Base-by-base conservation (phyloP, 257 asterid species). In the Pogostemon cablin region DNA sequence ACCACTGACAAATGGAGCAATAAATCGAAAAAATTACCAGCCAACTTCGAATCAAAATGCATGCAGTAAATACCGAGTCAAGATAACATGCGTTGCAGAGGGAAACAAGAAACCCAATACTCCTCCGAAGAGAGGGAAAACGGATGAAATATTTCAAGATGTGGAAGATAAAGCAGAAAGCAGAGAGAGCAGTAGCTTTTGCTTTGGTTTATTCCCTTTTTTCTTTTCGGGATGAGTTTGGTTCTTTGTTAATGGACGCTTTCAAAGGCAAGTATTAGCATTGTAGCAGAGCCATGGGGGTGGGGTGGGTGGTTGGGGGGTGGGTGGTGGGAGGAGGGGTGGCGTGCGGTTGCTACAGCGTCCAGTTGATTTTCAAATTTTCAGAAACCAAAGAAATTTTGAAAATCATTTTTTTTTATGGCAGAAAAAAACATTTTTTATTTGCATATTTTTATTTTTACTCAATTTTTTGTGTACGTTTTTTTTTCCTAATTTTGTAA, bases 161-260 rank as follows among this genome's bases (percentile, higher is more conserved):
- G 42, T 63, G 57, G 67, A 54, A 37, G 37, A 76, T 80, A 72
- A 65, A 78, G 75, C 62, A 76, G 74, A 78, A 72, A 77, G 83
- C 84, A 79, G 81, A 80, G 79, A 81, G 77, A 82, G 73, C 78
- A 73, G 83, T 81, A 67, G 83, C 87, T 79, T 81, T 78, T 60
- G 80, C 86, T 77, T 79, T 80, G 72, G 41, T 42, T 50, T 25
- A 54, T 67, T 72, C 55, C 73, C 75, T 64, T 64, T 72, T 65
- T 70, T 81, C 71, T 72, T 49, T 59, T 69, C 11, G 47, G 17
- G 65, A 59, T 42, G 47, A 49, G 59, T 46, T 74, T 82, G 73
- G 78, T 70, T 81, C 80, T 78, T 74, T 71, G 76, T 67, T 68
- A 34, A 68, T 78, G 80, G 76, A 41, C 47, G 63, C 75, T 80